phyloP scores from a whole-genome alignment of 2,329 filamentous ascomycete species.

The Camillea tinctor region DNA sequence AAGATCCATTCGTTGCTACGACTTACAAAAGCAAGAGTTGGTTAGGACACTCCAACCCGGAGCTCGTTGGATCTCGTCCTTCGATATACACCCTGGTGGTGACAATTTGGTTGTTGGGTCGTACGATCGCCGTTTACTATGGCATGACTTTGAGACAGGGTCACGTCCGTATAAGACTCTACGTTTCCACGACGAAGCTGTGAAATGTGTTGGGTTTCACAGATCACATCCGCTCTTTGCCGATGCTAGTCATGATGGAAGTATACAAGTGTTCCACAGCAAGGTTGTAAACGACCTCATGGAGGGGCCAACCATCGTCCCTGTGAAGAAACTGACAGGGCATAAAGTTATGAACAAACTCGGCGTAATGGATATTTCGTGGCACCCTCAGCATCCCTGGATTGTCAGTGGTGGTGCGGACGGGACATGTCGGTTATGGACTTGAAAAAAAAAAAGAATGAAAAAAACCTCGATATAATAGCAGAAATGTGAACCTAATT shows the following conservation, averaged over 20 bases:
- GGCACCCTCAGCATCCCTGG: constrained; percentile 95
- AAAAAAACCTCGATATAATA: background rate
- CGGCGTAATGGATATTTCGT: constrained; percentile 90
- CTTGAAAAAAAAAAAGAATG: too few species aligned
- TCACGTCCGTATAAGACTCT: constrained; percentile 93
- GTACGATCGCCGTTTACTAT: constrained; percentile 89
- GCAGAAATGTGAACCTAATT: background rate
- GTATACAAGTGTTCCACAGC: constrained; percentile 93
- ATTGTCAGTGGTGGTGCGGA: constrained; percentile 91
- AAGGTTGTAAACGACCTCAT: constrained; percentile 93
- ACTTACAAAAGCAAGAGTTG: constrained; percentile 85
- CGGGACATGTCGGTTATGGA: constrained; percentile 89
- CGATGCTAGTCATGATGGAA: constrained; percentile 92
- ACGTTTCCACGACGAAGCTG: constrained; percentile 89
- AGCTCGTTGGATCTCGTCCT: constrained; percentile 87
- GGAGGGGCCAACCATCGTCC: constrained; percentile 95
- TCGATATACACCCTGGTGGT: constrained; percentile 89
- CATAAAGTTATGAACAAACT: constrained; percentile 84
- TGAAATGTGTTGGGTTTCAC: constrained; percentile 86
- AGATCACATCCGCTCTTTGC: constrained; percentile 80
- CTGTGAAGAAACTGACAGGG: constrained; percentile 87
- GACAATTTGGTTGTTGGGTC: constrained; percentile 94
- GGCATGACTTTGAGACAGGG: constrained; percentile 95
- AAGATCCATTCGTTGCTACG: constrained; percentile 89
- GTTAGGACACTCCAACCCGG: constrained; percentile 92